Conservation (phyloP, 1,139 yeast genomes). For the Pichia sp. region DNA sequence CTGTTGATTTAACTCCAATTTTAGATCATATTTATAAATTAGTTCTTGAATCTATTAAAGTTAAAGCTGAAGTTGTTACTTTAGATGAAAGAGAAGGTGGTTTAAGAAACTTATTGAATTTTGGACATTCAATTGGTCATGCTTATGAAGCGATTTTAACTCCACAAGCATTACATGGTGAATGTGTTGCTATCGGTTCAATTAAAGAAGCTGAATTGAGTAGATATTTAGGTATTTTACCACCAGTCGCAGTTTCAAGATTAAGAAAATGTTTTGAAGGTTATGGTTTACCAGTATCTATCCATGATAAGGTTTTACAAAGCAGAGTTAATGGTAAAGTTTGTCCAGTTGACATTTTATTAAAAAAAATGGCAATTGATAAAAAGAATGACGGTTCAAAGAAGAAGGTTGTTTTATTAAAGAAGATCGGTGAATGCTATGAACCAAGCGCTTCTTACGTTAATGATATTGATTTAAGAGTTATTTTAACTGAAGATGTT, state of each 20-base stretch:
- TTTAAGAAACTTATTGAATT: constrained; percentile 82
- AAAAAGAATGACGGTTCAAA: constrained; percentile 92
- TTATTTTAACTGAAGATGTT: constrained; percentile 80
- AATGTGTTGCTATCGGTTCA: constrained; percentile 94
- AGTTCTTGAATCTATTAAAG: constrained; percentile 80
- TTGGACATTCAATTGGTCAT: constrained; percentile 97
- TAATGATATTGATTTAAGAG: constrained; percentile 70
- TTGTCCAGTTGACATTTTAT: constrained; percentile 65
- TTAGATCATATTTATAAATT: constrained; percentile 69
- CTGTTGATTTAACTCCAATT: constrained; percentile 57
- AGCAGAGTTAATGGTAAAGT: constrained; percentile 62
- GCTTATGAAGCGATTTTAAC: constrained; percentile 96
- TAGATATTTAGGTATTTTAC: constrained; percentile 78
- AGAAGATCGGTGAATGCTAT: constrained; percentile 80
- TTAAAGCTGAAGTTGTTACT: constrained; percentile 91
- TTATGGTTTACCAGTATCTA: constrained; percentile 77
- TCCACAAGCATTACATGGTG: constrained; percentile 96
- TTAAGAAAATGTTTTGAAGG: constrained; percentile 75
- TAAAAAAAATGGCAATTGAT: constrained; percentile 89
- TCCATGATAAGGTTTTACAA: constrained; percentile 67
- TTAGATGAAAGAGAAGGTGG: constrained; percentile 96
- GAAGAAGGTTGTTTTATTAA: constrained; percentile 80
- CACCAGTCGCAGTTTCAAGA: constrained; percentile 93
- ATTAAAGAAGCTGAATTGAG: constrained; percentile 91
- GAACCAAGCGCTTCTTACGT: constrained; percentile 86